phyloP scores from a whole-genome alignment of 306 rosid species.

The Sindora glabra region DNA sequence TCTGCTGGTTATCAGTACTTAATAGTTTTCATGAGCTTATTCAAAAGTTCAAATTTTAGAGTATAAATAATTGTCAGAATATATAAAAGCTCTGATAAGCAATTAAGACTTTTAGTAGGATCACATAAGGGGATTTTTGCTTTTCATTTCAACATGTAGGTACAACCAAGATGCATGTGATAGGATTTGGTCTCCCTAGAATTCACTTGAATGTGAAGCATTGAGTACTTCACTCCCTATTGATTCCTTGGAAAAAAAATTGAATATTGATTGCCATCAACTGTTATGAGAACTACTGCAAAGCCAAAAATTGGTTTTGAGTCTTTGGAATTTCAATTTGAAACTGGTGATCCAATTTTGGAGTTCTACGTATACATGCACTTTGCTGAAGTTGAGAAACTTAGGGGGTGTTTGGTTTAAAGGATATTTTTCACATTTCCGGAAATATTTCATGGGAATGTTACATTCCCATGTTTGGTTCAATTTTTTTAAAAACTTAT shows the following conservation, averaged over 20 bases:
- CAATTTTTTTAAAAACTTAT: too few relatives aligned
- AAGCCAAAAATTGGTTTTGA: not conserved
- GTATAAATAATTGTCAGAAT: too few relatives aligned
- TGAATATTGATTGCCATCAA: constrained; percentile 20
- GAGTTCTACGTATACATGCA: constrained; percentile 35
- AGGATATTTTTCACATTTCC: too few relatives aligned
- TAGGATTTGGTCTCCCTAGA: constrained; percentile 37
- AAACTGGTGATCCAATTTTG: not conserved
- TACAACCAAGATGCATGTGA: constrained; percentile 30
- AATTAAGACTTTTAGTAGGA: too few relatives aligned
- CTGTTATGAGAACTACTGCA: constrained; percentile 28
- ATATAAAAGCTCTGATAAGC: too few relatives aligned
- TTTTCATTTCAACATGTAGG: constrained; percentile 32
- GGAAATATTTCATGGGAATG: too few relatives aligned
- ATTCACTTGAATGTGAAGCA: not conserved
- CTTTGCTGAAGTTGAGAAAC: constrained; percentile 38
- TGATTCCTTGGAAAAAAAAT: not conserved
- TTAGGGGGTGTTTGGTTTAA: too few relatives aligned
- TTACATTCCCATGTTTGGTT: too few relatives aligned
- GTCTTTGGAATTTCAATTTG: constrained; percentile 14
- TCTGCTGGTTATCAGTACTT: too few relatives aligned
- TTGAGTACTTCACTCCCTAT: constrained; percentile 1
- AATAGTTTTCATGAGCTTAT: too few relatives aligned
- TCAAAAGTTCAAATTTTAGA: too few relatives aligned
- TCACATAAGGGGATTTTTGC: too few relatives aligned